These are phyloP conservation scores for Leishmania martiniquensis DNA, from an alignment of 208 protist species.

Conservation along the genomic window DNA sequence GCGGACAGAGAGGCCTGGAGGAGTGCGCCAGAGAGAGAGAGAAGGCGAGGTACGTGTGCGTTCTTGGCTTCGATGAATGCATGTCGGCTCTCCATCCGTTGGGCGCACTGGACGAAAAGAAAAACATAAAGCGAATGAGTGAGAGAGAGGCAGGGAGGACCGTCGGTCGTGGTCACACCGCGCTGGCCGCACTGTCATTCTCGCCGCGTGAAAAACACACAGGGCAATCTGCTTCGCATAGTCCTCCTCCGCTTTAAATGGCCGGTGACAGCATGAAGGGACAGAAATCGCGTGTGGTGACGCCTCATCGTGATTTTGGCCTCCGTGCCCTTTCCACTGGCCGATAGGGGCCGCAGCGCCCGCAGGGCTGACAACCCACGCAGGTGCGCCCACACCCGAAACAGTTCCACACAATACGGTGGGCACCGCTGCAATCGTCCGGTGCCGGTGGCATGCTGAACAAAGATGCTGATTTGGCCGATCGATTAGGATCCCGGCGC, in stretches of 20 bases:
- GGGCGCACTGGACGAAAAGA: neutral
- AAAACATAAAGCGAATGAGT: neutral
- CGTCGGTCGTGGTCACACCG: too few relatives aligned
- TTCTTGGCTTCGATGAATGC: neutral
- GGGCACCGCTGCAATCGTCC: conserved; percentile 32
- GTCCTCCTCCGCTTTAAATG: neutral
- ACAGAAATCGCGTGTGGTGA: neutral
- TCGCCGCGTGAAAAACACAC: too few relatives aligned
- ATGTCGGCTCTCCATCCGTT: neutral
- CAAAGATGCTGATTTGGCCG: conserved; percentile 1
- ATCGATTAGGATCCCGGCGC: too few relatives aligned
- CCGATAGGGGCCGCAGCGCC: conserved; percentile 27
- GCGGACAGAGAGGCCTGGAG: neutral
- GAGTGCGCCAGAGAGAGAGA: neutral
- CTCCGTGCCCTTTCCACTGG: neutral
- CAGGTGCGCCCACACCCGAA: conserved; percentile 53
- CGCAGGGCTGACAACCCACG: conserved; percentile 46
- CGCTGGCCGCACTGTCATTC: too few relatives aligned
- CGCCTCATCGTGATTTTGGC: neutral
- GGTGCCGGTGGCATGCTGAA: conserved; percentile 52
- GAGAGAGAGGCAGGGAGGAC: too few relatives aligned
- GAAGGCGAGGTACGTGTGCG: neutral
- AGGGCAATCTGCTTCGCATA: too few relatives aligned
- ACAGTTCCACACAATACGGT: conserved; percentile 61
- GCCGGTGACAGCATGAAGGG: neutral